Conservation (phyloP, 495 filamentous ascomycete genomes). For the Thermochaetoides thermophila region DNA sequence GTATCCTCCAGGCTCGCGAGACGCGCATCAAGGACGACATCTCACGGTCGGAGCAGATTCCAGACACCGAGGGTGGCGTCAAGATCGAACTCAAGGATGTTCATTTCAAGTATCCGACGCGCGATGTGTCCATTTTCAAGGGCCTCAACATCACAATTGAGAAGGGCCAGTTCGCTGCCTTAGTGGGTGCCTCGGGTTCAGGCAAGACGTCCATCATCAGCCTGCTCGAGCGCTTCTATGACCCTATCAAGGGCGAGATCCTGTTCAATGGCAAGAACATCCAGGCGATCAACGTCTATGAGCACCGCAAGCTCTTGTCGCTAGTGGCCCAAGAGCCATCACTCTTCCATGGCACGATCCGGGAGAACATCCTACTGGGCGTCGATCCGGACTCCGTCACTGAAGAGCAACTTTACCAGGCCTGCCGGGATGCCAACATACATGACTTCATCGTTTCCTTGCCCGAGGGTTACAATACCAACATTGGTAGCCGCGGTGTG, state of each 20-base stretch:
- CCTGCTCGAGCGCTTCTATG: slow-evolving; percentile 51
- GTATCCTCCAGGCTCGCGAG: slow-evolving; percentile 30
- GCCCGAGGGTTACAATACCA: slow-evolving; percentile 45
- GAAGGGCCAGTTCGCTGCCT: slow-evolving; percentile 49
- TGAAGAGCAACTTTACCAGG: slow-evolving; percentile 38
- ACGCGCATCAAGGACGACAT: slow-evolving; percentile 12
- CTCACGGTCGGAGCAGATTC: slow-evolving; percentile 12
- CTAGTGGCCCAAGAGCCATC: slow-evolving; percentile 50
- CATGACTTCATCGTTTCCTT: slow-evolving; percentile 47
- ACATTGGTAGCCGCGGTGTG: slow-evolving; percentile 45
- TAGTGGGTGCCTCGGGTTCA: slow-evolving; percentile 58
- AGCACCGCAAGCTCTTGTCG: slow-evolving; percentile 39
- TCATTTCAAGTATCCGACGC: slow-evolving; percentile 44
- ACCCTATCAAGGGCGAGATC: slow-evolving; percentile 37
- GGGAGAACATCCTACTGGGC: slow-evolving; percentile 43
- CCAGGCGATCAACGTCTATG: slow-evolving; percentile 23
- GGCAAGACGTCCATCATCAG: slow-evolving; percentile 59
- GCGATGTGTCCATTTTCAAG: slow-evolving; percentile 35
- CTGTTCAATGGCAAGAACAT: slow-evolving; percentile 37
- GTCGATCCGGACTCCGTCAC: slow-evolving; percentile 23
- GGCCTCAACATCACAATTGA: slow-evolving; percentile 41
- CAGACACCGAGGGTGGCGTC: slow-evolving; percentile 29
- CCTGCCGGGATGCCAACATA: slow-evolving; percentile 45
- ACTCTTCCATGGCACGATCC: slow-evolving; percentile 41
- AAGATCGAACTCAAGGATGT: slow-evolving; percentile 42